Conservation (phyloP, 106 monocot genomes). For the Dendrobium catenatum region DNA sequence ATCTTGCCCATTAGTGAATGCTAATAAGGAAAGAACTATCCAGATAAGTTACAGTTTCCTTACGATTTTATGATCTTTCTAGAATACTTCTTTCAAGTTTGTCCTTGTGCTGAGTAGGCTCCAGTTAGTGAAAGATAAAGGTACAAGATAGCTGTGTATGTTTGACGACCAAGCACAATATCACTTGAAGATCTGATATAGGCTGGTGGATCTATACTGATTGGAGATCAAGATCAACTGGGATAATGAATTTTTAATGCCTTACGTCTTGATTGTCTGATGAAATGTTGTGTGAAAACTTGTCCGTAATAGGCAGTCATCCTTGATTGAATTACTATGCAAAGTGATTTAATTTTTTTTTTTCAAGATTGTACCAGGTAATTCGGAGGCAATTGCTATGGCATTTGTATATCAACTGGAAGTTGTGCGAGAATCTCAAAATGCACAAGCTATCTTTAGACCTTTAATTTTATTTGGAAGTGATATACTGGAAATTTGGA, state of each 20-base stretch:
- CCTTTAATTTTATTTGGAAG: neutral
- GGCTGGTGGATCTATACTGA: neutral
- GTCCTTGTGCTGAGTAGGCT: neutral
- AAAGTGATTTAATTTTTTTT: neutral
- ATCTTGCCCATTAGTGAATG: neutral
- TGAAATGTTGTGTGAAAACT: neutral
- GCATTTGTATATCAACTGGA: neutral
- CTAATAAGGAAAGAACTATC: neutral
- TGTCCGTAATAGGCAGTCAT: neutral
- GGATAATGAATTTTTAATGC: slow-evolving; percentile 2
- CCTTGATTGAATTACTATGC: neutral
- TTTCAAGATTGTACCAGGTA: neutral
- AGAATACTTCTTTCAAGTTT: neutral
- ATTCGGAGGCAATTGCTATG: neutral
- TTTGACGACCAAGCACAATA: neutral
- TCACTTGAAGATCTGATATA: neutral
- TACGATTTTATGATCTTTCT: neutral
- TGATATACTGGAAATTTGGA: neutral
- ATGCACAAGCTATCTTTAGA: neutral
- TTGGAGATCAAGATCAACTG: neutral
- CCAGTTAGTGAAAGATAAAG: neutral
- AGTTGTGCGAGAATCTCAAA: neutral
- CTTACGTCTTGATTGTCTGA: neutral
- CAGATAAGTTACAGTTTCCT: neutral
- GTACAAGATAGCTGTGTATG: neutral